Evolutionary conservation across 352 stramenopile species (phyloP).

Genomic region (Pythium aristosporum): DNA sequence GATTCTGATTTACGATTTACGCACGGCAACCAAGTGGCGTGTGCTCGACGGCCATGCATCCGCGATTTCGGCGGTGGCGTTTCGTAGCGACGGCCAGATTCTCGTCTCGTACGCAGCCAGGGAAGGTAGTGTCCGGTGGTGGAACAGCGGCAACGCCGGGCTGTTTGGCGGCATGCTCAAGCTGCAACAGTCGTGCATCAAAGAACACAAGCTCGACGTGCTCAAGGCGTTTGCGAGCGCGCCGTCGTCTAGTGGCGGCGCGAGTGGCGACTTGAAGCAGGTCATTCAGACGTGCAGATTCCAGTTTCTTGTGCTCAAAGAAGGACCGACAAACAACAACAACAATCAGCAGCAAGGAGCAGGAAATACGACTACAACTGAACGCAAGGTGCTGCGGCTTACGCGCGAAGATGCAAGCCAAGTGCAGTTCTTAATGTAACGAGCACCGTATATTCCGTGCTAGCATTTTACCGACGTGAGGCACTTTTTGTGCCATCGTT

Average conservation of each 20-base stretch:
- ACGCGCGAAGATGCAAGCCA: slow-evolving; percentile 80
- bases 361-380: slow-evolving; percentile 4
- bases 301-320: slow-evolving; percentile 68
- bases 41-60: slow-evolving; percentile 80
- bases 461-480: slow-evolving; percentile 28
- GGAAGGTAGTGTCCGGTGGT: slow-evolving; percentile 79
- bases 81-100: slow-evolving; percentile 74
- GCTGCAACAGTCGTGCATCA: slow-evolving; percentile 86
- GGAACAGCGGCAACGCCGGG: slow-evolving; percentile 78
- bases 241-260: slow-evolving; percentile 50
- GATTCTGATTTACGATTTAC: slow-evolving; percentile 87
- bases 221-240: slow-evolving; percentile 43
- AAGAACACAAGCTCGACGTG: slow-evolving; percentile 73
- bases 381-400: slow-evolving; percentile 62
- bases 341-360: not conserved
- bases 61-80: slow-evolving; percentile 66
- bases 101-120: slow-evolving; percentile 81
- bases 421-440: slow-evolving; percentile 74
- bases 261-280: slow-evolving; percentile 68
- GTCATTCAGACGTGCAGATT: slow-evolving; percentile 87
- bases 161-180: slow-evolving; percentile 85
- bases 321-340: slow-evolving; percentile 27
- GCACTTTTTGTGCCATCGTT: slow-evolving; percentile 39
- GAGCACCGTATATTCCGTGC: not conserved
- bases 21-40: slow-evolving; percentile 87